Percentiles rank a stretch among this genome's conserved stretches.
phyloP scores from a whole-genome alignment of 2,329 filamentous ascomycete genomes.

The Colletotrichum agaves region DNA sequence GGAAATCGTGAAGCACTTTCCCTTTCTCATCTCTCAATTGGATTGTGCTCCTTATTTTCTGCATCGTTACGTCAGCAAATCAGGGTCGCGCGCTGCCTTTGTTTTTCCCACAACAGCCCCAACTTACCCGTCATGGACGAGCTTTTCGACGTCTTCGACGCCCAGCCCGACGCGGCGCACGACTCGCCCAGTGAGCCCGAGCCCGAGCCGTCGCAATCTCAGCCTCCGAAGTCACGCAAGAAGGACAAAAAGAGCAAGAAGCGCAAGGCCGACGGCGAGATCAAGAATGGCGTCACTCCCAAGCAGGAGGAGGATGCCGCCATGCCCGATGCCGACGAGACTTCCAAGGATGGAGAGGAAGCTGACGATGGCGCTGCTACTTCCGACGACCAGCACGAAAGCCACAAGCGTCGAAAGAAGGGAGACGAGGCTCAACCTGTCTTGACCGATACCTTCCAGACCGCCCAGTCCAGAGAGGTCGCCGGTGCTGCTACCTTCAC shows the following conservation, averaged over 20 bases:
- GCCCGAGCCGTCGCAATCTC: conserved; percentile 49
- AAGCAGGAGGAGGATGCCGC: conserved; percentile 48
- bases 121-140: conserved; percentile 70
- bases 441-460: conserved; percentile 93
- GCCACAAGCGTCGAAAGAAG: conserved; percentile 70
- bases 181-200: conserved; percentile 57
- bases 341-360: conserved; percentile 51
- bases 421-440: conserved; percentile 77
- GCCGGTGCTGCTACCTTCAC: conserved; percentile 79
- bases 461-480: conserved; percentile 91
- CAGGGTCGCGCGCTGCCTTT: neutral
- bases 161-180: conserved; percentile 60
- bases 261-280: conserved; percentile 83
- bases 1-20: neutral
- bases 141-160: conserved; percentile 85
- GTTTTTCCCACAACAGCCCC: neutral
- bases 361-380: conserved; percentile 43
- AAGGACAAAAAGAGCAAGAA: conserved; percentile 79
- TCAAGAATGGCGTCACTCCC: conserved; percentile 63
- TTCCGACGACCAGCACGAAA: conserved; percentile 50
- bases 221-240: conserved; percentile 56
- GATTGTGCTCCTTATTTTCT: neutral
- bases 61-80: neutral
- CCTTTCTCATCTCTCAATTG: neutral
- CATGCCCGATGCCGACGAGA: conserved; percentile 57